Evolutionary conservation across 257 asterid species (phyloP), one percentile per base, ranked within the genome.

Genomic region (Cordia subcordata): DNA sequence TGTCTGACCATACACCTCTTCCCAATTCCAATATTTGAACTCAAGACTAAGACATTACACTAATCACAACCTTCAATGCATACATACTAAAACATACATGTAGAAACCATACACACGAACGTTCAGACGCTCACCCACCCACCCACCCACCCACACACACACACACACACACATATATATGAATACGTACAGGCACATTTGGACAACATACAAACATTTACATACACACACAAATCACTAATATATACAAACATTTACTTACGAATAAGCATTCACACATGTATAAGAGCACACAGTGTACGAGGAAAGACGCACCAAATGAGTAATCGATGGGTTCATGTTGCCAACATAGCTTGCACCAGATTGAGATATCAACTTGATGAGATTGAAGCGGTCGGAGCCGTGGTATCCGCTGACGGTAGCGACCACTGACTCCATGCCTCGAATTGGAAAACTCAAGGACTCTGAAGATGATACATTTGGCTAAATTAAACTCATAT

Each of bases 381-480:
- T 78, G 55, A 74, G 80, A 61, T 74, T 47, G 60, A 73, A 73
- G n/a, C 83, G 67, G 59, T 69, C 62, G 56, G 49, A 37, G 18
- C 78, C 83, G 44, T 38, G 59, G 63, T 78, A 78, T 46, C 83
- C 83, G 16, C 77, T 70, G 10, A 73, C 79, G 12, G 79, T 81
- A 49, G 86, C 90, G 35, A 91, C 40, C 19, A 88, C 90, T 23
- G 72, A 66, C 71, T 84, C 81, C 98, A 85, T 91, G 72, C 69
- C 94, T 68, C 64, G 27, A 55, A 77, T 66, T 4, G 75, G 77
- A 23, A 65, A 63, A 23, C 11, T 57, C 13, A 17, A 50, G 10
- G 68, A 53, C 32, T 52, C 82, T 74, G 67, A 4, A 10, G 54
- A 66, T 12, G 19, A 27, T 58, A 62, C 47, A 11, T 4, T 10